Evolutionary conservation across 2,329 filamentous ascomycete genomes (phyloP).

Genomic region (Nemania sp.): DNA sequence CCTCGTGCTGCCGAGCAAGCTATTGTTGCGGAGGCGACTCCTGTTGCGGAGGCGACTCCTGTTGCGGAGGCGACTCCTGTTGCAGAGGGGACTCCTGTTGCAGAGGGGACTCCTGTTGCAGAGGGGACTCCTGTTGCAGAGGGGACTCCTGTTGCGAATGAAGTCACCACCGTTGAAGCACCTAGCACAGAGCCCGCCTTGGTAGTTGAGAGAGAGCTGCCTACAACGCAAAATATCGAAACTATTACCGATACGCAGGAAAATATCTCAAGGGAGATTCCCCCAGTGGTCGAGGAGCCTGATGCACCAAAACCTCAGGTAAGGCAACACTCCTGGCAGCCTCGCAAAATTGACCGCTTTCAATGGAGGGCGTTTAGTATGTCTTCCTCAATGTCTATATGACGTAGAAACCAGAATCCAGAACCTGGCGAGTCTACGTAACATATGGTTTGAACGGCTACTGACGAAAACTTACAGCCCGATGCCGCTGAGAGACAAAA

Average conservation of each 20-base stretch:
- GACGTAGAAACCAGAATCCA: slow-evolving; percentile 19
- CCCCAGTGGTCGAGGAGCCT: slow-evolving; percentile 19
- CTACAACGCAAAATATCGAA: slow-evolving; percentile 1
- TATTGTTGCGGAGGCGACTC: background rate
- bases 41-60: background rate
- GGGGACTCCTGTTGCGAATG: background rate
- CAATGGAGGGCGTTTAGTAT: slow-evolving; percentile 30
- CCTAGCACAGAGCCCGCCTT: slow-evolving; percentile 1
- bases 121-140: slow-evolving; percentile 9
- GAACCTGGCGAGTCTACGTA: slow-evolving; percentile 15
- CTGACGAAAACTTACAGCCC: slow-evolving; percentile 17
- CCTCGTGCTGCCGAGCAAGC: background rate
- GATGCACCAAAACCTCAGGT: slow-evolving; percentile 28
- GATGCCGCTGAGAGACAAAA: slow-evolving; percentile 25
- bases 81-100: background rate
- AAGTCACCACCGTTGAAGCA: slow-evolving; percentile 3
- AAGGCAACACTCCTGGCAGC: slow-evolving; percentile 31
- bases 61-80: background rate
- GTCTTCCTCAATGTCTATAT: slow-evolving; percentile 26
- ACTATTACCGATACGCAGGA: slow-evolving; percentile 7
- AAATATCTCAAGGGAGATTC: slow-evolving; percentile 10
- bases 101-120: background rate
- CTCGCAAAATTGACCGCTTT: slow-evolving; percentile 29
- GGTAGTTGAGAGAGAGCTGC: slow-evolving; percentile 13
- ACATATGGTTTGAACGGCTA: background rate